phyloP scores from a whole-genome alignment of 2,329 filamentous ascomycete genomes.

The Clonostachys chloroleuca region DNA sequence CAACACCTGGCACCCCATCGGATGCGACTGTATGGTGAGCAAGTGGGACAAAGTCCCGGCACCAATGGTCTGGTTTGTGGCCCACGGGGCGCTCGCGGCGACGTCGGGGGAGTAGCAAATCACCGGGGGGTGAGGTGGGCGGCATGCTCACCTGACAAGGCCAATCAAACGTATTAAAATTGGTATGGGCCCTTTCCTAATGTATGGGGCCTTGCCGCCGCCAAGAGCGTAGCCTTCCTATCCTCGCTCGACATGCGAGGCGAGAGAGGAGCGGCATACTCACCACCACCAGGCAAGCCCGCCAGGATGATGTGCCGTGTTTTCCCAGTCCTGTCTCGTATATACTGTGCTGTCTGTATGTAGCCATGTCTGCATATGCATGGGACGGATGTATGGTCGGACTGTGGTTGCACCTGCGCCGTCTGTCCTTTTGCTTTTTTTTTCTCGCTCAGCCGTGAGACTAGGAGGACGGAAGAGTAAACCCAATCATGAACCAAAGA shows the following conservation, averaged over 20 bases:
- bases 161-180: background rate
- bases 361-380: no score
- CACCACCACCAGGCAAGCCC: background rate
- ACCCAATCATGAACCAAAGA: no score
- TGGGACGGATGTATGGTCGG: no score
- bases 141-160: background rate
- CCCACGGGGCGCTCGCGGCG: background rate
- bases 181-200: background rate
- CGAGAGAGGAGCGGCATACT: background rate
- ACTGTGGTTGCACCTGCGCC: no score
- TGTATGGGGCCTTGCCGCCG: background rate
- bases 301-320: no score
- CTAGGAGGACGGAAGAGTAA: no score
- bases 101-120: background rate
- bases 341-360: no score
- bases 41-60: background rate
- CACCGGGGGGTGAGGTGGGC: background rate
- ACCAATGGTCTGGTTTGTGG: background rate
- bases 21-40: no score
- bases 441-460: no score
- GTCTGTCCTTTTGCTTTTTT: no score
- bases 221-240: background rate
- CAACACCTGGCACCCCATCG: no score
- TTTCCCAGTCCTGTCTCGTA: no score
- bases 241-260: background rate